Evolutionary conservation across 2,329 filamentous ascomycete species (phyloP).

Genomic region (Alternaria sp.): DNA sequence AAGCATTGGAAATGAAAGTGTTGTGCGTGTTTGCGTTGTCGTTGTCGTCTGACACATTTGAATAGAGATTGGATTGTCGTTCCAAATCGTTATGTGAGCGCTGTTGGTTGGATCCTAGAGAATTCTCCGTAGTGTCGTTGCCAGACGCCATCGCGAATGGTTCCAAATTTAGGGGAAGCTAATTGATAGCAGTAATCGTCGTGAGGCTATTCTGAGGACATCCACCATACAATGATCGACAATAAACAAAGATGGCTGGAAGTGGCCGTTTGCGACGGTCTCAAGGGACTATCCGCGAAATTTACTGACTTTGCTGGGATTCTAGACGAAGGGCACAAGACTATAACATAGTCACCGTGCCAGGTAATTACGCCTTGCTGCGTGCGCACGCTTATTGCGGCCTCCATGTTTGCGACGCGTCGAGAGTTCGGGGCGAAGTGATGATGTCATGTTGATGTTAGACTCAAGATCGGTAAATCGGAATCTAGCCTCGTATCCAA

Average conservation of each 20-base stretch:
- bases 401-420: conserved; percentile 23
- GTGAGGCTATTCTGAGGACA: neutral
- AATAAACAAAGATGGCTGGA: conserved; percentile 1
- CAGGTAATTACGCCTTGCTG: conserved; percentile 4
- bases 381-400: conserved; percentile 12
- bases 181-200: neutral
- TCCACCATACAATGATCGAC: neutral
- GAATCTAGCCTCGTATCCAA: conserved; percentile 18
- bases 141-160: conserved; percentile 34
- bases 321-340: conserved; percentile 7
- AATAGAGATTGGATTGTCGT: conserved; percentile 12
- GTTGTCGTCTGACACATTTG: neutral
- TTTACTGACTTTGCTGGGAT: conserved; percentile 6
- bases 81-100: conserved; percentile 34
- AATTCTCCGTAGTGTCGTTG: conserved; percentile 46
- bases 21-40: conserved; percentile 4
- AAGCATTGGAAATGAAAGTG: conserved; percentile 30
- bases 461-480: conserved; percentile 4
- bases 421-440: conserved; percentile 18
- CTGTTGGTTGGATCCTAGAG: conserved; percentile 33
- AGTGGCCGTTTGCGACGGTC: conserved; percentile 6
- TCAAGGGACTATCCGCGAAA: conserved; percentile 2
- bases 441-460: conserved; percentile 30
- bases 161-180: conserved; percentile 5
- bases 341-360: neutral